A percentile compares a stretch with the other conserved stretches of the same genome.
These are phyloP conservation scores for Capsella bursapastoris DNA, from an alignment of 345 rosid species.

Conservation along the genomic window DNA sequence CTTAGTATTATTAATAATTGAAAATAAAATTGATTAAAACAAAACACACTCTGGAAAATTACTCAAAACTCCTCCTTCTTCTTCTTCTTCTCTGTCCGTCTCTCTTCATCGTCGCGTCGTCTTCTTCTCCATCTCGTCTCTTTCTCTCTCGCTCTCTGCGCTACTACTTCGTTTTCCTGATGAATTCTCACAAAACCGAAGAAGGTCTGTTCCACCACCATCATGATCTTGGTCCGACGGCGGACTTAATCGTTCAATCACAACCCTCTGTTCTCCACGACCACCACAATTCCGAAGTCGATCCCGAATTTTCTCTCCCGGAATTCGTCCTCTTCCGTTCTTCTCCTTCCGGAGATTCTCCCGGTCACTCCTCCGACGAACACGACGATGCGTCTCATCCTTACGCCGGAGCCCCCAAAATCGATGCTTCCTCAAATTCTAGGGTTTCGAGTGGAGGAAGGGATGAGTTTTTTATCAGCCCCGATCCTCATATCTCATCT, in stretches of 20 bases:
- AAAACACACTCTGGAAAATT: constrained; percentile 26
- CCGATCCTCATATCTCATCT: constrained; percentile 84
- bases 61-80: constrained; percentile 25
- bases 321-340: constrained; percentile 84
- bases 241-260: constrained; percentile 53
- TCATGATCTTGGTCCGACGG: constrained; percentile 55
- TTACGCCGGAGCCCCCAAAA: constrained; percentile 31
- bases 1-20: neutral
- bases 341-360: constrained; percentile 66
- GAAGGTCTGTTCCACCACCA: constrained; percentile 61
- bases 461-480: constrained; percentile 56
- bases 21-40: neutral
- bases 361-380: constrained; percentile 58
- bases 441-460: constrained; percentile 40
- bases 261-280: constrained; percentile 53
- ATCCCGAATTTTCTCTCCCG: constrained; percentile 59
- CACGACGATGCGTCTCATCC: constrained; percentile 52
- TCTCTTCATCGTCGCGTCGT: constrained; percentile 28
- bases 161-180: constrained; percentile 32
- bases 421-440: constrained; percentile 39
- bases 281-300: constrained; percentile 50
- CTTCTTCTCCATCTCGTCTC: constrained; percentile 22
- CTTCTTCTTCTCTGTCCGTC: neutral
- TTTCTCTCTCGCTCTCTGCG: neutral
- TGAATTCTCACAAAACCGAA: constrained; percentile 76